Evolutionary conservation across 257 asterid genomes (phyloP), one percentile per base, ranked within the genome.

Genomic region (Osmanthus fragrans): DNA sequence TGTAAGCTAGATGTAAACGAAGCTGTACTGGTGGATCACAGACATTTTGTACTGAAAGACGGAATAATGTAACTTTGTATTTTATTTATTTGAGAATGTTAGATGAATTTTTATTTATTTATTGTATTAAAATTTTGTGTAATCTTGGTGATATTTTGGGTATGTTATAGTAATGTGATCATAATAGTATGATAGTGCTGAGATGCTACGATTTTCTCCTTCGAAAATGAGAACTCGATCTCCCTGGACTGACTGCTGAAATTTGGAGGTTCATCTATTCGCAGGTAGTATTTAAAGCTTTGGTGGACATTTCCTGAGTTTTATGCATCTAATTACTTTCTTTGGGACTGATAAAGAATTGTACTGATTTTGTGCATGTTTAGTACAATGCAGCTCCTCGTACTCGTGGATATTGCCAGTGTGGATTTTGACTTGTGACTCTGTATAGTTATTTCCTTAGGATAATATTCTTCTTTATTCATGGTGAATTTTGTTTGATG

Each of bases 251-350:
- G 77, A 72, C 81, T 73, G 84, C 82, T 75, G 88, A 79, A 84
- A 65, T 81, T 80, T 91, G 92, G 84, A 80, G 82, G 86, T 78
- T 82, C 89, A 81, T 83, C 86, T 75, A 34, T 72, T 70, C 32
- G 75, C 84, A 89, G 97, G 97, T 93, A 89, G 96, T 74, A 30
- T 80, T 76, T 79, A 72, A 83, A 86, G 87, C 80, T 85, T 83
- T 73, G 78, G 75, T 83, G 66, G 74, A 54, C 56, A 77, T 45
- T 27, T 49, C 63, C 58, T 21, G 7, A 72, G 37, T 36, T 76
- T 34, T 66, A 65, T 80, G 27, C 16, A 60, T 65, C 42, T 37
- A 13, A 34, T 40, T 71, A 65, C 15, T 74, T 60, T 45, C 73
- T 73, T 81, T 70, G 60, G 32, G 36, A 72, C 71, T 16, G 72